phyloP scores from a whole-genome alignment of 140 eudicot species.

The Ambrosia hybrid region DNA sequence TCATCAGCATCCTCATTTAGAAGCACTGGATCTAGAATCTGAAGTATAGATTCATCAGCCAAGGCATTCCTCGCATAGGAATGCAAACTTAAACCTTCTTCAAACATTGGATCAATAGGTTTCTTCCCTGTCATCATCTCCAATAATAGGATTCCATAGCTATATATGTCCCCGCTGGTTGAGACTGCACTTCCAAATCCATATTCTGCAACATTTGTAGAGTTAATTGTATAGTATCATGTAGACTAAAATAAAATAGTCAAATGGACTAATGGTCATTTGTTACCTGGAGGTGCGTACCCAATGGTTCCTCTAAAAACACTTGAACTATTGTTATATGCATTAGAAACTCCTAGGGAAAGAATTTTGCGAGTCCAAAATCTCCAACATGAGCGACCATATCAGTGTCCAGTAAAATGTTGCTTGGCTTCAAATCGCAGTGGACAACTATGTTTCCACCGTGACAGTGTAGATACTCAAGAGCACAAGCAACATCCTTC shows the following conservation, averaged over 20 bases:
- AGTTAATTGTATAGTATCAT: background rate
- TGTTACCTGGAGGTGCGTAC: conserved; percentile 47
- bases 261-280: too few relatives aligned
- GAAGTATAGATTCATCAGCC: conserved; percentile 12
- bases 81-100: conserved; percentile 31
- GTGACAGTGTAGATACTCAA: conserved; percentile 39
- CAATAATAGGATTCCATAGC: conserved; percentile 35
- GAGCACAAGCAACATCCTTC: conserved; percentile 46
- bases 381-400: conserved; percentile 45
- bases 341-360: conserved; percentile 2
- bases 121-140: conserved; percentile 38
- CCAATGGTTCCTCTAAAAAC: conserved; percentile 48
- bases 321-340: conserved; percentile 31
- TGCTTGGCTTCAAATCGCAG: conserved; percentile 48
- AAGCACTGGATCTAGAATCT: conserved; percentile 21
- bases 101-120: conserved; percentile 29
- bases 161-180: conserved; percentile 32
- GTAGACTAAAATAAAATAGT: background rate
- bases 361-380: conserved; percentile 46
- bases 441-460: conserved; percentile 31
- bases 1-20: conserved; percentile 10
- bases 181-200: conserved; percentile 39
- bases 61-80: conserved; percentile 26
- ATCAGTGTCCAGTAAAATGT: conserved; percentile 39
- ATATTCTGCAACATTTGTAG: conserved; percentile 21